phyloP scores from a whole-genome alignment of 768 basidiomycete species.

The Leccinum subtestaceum region DNA sequence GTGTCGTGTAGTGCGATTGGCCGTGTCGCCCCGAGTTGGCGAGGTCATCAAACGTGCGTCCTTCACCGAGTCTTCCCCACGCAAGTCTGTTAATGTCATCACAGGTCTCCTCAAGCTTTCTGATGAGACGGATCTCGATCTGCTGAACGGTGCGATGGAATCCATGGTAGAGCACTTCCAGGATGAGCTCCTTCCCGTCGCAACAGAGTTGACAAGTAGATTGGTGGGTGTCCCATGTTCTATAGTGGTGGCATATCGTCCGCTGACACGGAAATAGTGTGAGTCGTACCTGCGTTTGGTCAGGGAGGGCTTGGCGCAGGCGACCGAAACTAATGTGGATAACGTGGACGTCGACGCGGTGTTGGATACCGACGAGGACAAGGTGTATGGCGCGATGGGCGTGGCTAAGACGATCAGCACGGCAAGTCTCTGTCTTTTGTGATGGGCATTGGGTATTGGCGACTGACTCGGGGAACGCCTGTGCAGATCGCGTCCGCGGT shows the following conservation, averaged over 20 bases:
- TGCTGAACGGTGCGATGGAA: conserved; percentile 80
- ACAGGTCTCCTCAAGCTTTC: conserved; percentile 82
- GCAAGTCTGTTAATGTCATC: not conserved
- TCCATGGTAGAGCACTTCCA: conserved; percentile 85
- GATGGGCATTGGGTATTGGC: not conserved
- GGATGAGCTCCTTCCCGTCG: conserved; percentile 64
- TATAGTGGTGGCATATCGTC: not conserved
- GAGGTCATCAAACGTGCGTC: conserved; percentile 80
- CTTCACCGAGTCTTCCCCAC: not conserved
- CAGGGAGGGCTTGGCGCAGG: conserved; percentile 55
- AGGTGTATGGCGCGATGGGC: conserved; percentile 85
- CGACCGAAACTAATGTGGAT: conserved; percentile 47
- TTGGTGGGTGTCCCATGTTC: conserved; percentile 48
- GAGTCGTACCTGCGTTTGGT: conserved; percentile 81
- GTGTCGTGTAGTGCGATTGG: conserved; percentile 52
- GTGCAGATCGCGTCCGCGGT: conserved; percentile 72
- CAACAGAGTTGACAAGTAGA: conserved; percentile 65
- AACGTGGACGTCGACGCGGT: conserved; percentile 53
- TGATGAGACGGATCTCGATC: conserved; percentile 88
- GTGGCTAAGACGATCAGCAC: conserved; percentile 82
- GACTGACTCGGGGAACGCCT: not conserved
- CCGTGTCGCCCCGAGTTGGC: conserved; percentile 73
- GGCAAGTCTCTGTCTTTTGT: conserved; percentile 38
- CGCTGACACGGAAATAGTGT: conserved; percentile 44
- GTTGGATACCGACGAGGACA: conserved; percentile 68